Evolutionary conservation across 371 early-diverging fungal genomes (phyloP).

Genomic region (Chytridiales sp.): DNA sequence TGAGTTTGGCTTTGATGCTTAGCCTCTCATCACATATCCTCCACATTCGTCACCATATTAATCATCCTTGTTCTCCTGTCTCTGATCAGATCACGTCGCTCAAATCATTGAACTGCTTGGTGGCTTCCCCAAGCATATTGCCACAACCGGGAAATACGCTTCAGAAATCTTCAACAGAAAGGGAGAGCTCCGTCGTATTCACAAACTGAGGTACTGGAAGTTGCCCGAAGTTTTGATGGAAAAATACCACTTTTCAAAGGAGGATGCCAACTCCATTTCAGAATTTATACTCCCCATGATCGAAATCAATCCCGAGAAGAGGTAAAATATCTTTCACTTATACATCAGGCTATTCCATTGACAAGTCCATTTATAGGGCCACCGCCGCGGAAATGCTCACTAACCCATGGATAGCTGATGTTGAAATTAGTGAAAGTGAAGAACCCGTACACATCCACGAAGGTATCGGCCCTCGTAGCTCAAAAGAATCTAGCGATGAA

Average conservation of each 20-base stretch:
- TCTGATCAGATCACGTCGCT: slow-evolving; percentile 81
- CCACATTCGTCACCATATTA: neutral
- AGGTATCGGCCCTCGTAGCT: slow-evolving; percentile 15
- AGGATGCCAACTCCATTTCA: slow-evolving; percentile 38
- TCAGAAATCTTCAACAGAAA: slow-evolving; percentile 70
- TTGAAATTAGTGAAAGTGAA: too few species aligned
- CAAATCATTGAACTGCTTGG: slow-evolving; percentile 94
- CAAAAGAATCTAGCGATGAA: neutral
- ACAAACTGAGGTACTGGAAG: slow-evolving; percentile 75
- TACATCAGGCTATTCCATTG: neutral
- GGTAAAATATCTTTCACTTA: too few species aligned
- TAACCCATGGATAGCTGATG: slow-evolving; percentile 30
- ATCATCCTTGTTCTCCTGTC: slow-evolving; percentile 10
- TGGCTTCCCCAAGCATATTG: slow-evolving; percentile 69
- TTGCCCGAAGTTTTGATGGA: slow-evolving; percentile 79
- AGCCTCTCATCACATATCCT: neutral
- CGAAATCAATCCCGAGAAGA: slow-evolving; percentile 36
- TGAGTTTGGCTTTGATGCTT: slow-evolving; percentile 29
- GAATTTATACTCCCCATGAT: slow-evolving; percentile 49
- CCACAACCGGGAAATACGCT: slow-evolving; percentile 72
- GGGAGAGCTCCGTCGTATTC: slow-evolving; percentile 79
- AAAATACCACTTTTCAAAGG: slow-evolving; percentile 65
- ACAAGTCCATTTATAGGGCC: slow-evolving; percentile 20
- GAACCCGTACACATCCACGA: slow-evolving; percentile 21
- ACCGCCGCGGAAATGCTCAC: slow-evolving; percentile 34